Conservation (phyloP, 192 early-diverging fungal genomes). For the Backusella psychrophila region DNA sequence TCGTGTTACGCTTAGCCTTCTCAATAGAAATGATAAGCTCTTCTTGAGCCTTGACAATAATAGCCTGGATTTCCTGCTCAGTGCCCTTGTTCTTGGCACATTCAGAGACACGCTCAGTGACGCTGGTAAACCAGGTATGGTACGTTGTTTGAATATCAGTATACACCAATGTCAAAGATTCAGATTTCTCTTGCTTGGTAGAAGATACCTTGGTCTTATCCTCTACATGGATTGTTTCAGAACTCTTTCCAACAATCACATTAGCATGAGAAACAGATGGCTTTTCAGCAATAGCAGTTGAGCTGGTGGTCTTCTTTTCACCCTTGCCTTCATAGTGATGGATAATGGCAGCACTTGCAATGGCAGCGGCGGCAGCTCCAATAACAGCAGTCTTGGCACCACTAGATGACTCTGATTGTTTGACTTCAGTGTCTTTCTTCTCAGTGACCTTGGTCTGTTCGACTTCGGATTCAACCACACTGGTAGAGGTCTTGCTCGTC, state of each 20-base stretch:
- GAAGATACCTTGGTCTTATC: background rate
- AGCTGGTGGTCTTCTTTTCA: background rate
- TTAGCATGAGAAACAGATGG: constrained; percentile 1
- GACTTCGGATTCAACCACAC: background rate
- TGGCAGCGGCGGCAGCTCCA: constrained; percentile 14
- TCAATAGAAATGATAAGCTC: constrained; percentile 3
- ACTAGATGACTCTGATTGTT: background rate
- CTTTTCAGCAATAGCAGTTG: background rate
- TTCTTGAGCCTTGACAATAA: background rate
- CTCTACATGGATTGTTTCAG: constrained; percentile 6
- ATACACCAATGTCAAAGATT: background rate
- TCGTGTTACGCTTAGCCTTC: constrained; percentile 1
- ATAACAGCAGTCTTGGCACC: constrained; percentile 1
- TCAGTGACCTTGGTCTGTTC: background rate
- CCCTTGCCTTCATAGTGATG: constrained; percentile 19
- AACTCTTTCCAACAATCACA: background rate
- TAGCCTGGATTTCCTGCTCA: background rate
- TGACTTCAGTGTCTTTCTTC: background rate
- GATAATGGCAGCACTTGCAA: constrained; percentile 7
- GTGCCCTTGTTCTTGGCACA: constrained; percentile 8
- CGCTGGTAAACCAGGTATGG: constrained; percentile 1
- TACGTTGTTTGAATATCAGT: background rate
- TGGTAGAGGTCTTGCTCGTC: background rate
- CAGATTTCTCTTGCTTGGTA: constrained; percentile 6
- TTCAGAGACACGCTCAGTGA: constrained; percentile 4